Evolutionary conservation across 306 rosid species (phyloP).

Genomic region (Purshia tridentata): DNA sequence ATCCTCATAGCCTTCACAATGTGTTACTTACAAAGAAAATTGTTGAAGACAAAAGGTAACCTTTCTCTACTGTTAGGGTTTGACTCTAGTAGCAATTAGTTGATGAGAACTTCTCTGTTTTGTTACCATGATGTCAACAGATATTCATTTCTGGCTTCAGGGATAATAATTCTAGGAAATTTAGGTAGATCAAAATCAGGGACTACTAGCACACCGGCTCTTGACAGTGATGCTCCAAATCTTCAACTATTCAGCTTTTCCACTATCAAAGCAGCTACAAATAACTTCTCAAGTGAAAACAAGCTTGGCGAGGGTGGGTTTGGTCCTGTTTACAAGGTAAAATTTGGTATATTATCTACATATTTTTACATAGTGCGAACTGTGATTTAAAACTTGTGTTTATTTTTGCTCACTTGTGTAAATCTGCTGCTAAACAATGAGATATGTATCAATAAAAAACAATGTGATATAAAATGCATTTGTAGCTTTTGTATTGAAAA

Average conservation of each 20-base stretch:
- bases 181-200: not conserved
- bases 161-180: not conserved
- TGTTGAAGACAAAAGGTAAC: conserved; percentile 25
- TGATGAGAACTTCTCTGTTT: not conserved
- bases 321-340: conserved; percentile 40
- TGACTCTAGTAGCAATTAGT: not conserved
- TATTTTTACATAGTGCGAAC: not conserved
- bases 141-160: conserved; percentile 2
- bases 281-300: conserved; percentile 32
- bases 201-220: not conserved
- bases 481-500: not conserved
- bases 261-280: conserved; percentile 27
- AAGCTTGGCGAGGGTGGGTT: conserved; percentile 46
- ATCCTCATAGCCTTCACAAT: conserved; percentile 7
- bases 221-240: conserved; percentile 16
- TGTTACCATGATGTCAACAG: not conserved
- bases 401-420: too few relatives aligned
- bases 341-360: not conserved
- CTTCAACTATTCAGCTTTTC: conserved; percentile 31
- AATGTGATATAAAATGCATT: not conserved
- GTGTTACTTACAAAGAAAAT: conserved; percentile 16
- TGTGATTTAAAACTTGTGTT: not conserved
- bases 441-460: too few relatives aligned
- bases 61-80: not conserved
- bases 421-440: too few relatives aligned